A percentile compares a stretch with the other conserved stretches of the same genome.
Conservation (phyloP, 345 rosid species). For the Streptanthus diversifolius region DNA sequence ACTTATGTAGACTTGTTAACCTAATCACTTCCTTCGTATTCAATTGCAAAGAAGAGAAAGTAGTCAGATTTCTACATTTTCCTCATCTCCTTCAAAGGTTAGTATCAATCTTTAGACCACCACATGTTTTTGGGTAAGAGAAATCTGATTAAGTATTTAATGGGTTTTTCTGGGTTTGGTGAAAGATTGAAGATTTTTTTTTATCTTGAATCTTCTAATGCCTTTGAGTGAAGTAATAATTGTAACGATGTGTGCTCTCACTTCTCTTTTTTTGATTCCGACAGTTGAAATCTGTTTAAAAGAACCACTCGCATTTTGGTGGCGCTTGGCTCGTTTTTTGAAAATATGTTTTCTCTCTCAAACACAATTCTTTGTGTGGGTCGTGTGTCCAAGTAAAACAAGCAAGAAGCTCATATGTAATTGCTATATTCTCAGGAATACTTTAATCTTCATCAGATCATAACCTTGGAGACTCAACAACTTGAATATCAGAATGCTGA, state of each 20-base stretch:
- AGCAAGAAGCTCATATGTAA: not conserved
- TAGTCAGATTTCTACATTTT: not conserved
- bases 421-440: not conserved
- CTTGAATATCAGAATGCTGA: constrained; percentile 47
- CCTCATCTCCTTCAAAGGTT: constrained; percentile 12
- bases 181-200: not conserved
- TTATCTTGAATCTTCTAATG: not conserved
- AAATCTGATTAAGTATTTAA: not conserved
- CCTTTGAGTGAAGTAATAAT: not conserved
- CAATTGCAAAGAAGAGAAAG: constrained; percentile 12
- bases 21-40: not conserved
- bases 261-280: constrained; percentile 15
- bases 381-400: not conserved
- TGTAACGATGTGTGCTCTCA: not conserved
- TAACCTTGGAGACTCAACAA: not conserved
- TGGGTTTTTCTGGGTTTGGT: not conserved
- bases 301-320: constrained; percentile 3
- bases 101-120: constrained; percentile 1
- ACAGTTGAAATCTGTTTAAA: not conserved
- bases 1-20: not conserved
- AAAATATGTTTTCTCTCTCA: not conserved
- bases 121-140: not conserved
- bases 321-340: not conserved
- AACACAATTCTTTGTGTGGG: not conserved
- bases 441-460: constrained; percentile 30